Evolutionary conservation across 768 basidiomycete species (phyloP).

Genomic region (Tricholoma saponaceum): DNA sequence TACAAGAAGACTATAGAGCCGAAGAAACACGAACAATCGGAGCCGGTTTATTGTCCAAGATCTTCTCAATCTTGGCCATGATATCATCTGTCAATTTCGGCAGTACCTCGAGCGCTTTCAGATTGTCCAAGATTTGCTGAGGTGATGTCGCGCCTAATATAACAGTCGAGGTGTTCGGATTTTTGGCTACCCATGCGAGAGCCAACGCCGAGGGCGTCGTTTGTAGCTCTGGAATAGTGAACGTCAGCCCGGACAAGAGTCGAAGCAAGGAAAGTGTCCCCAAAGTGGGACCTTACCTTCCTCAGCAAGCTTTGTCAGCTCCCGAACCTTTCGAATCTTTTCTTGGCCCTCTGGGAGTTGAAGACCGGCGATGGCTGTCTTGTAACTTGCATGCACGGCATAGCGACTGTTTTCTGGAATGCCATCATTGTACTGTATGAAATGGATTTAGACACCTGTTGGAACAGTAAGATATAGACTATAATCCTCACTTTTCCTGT

Average conservation of each 20-base stretch:
- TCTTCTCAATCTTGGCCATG: conserved; percentile 61
- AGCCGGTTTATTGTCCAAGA: conserved; percentile 52
- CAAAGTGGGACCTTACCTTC: conserved; percentile 26
- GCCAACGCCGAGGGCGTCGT: conserved; percentile 63
- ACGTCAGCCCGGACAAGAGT: not conserved
- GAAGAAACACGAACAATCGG: conserved; percentile 28
- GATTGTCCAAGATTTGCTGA: conserved; percentile 60
- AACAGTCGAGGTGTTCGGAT: conserved; percentile 62
- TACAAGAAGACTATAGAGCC: not conserved
- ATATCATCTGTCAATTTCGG: conserved; percentile 68
- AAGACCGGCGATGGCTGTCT: conserved; percentile 48
- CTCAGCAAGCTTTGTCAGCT: conserved; percentile 62
- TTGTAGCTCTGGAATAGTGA: conserved; percentile 42
- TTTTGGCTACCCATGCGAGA: conserved; percentile 70
- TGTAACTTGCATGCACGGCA: conserved; percentile 48
- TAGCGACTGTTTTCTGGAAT: conserved; percentile 69
- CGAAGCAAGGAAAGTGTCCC: not conserved
- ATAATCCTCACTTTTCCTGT: conserved; percentile 55
- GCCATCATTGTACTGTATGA: conserved; percentile 59
- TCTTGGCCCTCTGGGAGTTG: conserved; percentile 52
- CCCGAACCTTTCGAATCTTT: conserved; percentile 65
- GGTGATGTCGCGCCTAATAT: conserved; percentile 65
- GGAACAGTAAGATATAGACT: not conserved
- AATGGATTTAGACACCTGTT: conserved; percentile 7
- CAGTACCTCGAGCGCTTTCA: conserved; percentile 68